These are phyloP conservation scores for Chlorella vulgaris DNA, from an alignment of 139 green algal species.

Conservation along the genomic window DNA sequence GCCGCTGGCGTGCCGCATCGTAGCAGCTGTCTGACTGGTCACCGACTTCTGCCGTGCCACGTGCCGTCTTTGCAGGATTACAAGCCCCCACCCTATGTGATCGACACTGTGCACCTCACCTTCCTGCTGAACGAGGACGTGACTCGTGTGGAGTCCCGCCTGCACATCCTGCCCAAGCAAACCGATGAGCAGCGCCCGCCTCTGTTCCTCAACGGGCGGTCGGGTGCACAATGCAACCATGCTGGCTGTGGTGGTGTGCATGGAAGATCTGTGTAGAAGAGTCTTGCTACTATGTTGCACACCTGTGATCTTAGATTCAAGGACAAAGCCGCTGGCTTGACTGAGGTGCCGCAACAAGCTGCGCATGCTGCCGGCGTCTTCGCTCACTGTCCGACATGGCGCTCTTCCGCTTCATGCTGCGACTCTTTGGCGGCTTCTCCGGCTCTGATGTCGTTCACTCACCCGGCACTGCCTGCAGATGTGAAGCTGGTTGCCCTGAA, in stretches of 20 bases:
- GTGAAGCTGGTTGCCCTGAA: conserved; percentile 64
- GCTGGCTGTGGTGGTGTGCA: background rate
- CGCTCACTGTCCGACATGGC: too few relatives aligned
- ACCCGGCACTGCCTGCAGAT: conserved; percentile 24
- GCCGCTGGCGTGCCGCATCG: too few relatives aligned
- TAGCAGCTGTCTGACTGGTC: background rate
- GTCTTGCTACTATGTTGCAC: too few relatives aligned
- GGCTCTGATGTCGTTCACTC: background rate
- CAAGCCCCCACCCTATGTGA: conserved; percentile 70
- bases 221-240: conserved; percentile 31
- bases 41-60: background rate
- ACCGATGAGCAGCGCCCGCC: background rate
- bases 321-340: background rate
- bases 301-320: too few relatives aligned
- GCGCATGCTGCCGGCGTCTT: too few relatives aligned
- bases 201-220: conserved; percentile 59
- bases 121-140: conserved; percentile 85
- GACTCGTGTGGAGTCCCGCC: conserved; percentile 63
- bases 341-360: background rate
- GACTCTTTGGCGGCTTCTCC: too few relatives aligned
- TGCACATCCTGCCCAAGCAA: conserved; percentile 60
- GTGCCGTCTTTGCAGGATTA: conserved; percentile 72
- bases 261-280: background rate
- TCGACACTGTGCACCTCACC: conserved; percentile 73
- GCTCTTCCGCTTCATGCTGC: too few relatives aligned